Percentiles rank a stretch among this genome's conserved stretches.
phyloP scores from a whole-genome alignment of 768 basidiomycete species.

The Lactarius hengduanensis region DNA sequence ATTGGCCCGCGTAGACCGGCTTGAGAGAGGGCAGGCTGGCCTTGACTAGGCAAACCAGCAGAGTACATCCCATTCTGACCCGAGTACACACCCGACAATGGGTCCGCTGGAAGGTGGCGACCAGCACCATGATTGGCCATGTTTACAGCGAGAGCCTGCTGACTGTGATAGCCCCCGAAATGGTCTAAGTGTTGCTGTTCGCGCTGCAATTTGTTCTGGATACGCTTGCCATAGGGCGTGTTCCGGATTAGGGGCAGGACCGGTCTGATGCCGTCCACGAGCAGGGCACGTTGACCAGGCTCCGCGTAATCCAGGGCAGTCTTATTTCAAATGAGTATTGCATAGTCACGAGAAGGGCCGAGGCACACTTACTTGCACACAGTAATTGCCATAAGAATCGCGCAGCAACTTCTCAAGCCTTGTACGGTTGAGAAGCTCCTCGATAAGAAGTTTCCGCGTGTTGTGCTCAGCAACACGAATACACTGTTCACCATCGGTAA shows the following conservation, averaged over 20 bases:
- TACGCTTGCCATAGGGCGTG: conserved; percentile 98
- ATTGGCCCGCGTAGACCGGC: conserved; percentile 41
- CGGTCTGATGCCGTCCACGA: conserved; percentile 98
- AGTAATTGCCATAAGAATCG: conserved; percentile 96
- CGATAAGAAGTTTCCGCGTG: conserved; percentile 92
- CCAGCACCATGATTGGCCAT: conserved; percentile 49
- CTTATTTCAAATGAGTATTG: conserved; percentile 40
- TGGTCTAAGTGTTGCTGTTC: conserved; percentile 69
- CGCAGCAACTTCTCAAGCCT: conserved; percentile 93
- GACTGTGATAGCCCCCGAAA: conserved; percentile 57
- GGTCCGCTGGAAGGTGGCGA: conserved; percentile 57
- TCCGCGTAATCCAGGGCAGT: conserved; percentile 98
- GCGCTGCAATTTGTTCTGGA: conserved; percentile 97
- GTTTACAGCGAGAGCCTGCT: conserved; percentile 57
- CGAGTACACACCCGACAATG: conserved; percentile 65
- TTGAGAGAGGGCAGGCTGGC: conserved; percentile 43
- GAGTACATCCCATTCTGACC: conserved; percentile 61
- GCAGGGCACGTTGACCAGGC: conserved; percentile 83
- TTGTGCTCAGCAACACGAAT: conserved; percentile 95
- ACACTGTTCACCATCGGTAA: conserved; percentile 39
- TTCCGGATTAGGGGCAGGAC: conserved; percentile 97
- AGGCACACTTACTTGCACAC: conserved; percentile 65
- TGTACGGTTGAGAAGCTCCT: conserved; percentile 91
- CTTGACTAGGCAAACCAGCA: conserved; percentile 57
- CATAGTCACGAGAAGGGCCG: not conserved